phyloP scores from a whole-genome alignment of 2,329 filamentous ascomycete genomes.

The Fusarium euwallaceae region DNA sequence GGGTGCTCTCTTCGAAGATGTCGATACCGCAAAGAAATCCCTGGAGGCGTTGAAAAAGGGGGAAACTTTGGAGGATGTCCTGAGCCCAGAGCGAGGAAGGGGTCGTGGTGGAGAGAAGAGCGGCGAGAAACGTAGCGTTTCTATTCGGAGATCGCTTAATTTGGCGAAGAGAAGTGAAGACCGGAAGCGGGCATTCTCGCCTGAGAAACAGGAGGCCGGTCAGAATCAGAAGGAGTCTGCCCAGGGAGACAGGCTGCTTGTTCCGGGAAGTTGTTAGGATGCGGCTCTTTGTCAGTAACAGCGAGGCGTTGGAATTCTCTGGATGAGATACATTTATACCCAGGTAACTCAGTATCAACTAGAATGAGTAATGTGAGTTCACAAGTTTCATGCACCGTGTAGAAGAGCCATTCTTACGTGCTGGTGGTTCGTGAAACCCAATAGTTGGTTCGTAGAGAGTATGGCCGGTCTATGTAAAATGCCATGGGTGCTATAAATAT shows the following conservation, averaged over 20 bases:
- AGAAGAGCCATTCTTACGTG: slow-evolving; percentile 22
- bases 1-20: slow-evolving; percentile 60
- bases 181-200: slow-evolving; percentile 20
- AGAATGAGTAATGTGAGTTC: slow-evolving; percentile 36
- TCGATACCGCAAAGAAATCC: slow-evolving; percentile 60
- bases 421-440: not conserved
- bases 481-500: slow-evolving; percentile 1
- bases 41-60: slow-evolving; percentile 62
- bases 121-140: slow-evolving; percentile 33
- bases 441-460: not conserved
- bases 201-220: slow-evolving; percentile 6
- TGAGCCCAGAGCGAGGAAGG: slow-evolving; percentile 32
- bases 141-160: slow-evolving; percentile 37
- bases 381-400: slow-evolving; percentile 11
- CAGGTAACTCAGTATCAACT: slow-evolving; percentile 21
- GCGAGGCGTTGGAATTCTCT: slow-evolving; percentile 28
- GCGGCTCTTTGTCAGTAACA: slow-evolving; percentile 13
- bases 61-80: slow-evolving; percentile 50
- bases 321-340: slow-evolving; percentile 30
- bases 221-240: not conserved
- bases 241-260: slow-evolving; percentile 18
- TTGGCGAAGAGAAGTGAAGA: slow-evolving; percentile 29
- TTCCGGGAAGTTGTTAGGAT: slow-evolving; percentile 25
- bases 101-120: slow-evolving; percentile 15
- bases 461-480: slow-evolving; percentile 23